Evolutionary conservation across 2,329 filamentous ascomycete genomes (phyloP).

Genomic region (Colletotrichum brevisporum): DNA sequence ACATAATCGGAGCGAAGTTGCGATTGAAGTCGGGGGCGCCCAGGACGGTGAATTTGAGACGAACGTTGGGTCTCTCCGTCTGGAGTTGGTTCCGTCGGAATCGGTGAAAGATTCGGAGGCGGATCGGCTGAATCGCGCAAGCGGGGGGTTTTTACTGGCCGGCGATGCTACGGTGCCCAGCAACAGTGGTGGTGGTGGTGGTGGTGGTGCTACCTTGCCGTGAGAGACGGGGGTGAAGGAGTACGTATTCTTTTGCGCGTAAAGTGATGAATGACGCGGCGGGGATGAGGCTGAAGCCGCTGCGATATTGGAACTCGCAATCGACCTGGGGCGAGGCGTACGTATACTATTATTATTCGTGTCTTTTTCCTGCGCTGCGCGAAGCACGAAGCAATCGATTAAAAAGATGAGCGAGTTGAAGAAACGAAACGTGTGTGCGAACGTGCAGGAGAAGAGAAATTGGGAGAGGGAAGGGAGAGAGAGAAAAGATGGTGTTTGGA

Average conservation of each 20-base stretch:
- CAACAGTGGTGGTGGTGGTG: background rate
- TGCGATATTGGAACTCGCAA: background rate
- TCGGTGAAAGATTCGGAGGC: constrained; percentile 25
- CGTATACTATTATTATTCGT: background rate
- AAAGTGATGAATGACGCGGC: constrained; percentile 33
- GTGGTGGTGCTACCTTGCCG: background rate
- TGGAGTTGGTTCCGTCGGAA: constrained; percentile 3
- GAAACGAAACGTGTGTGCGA: background rate
- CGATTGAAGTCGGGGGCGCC: background rate
- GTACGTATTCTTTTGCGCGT: constrained; percentile 25
- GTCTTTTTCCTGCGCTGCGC: background rate
- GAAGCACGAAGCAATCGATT: background rate
- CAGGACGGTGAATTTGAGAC: constrained; percentile 2
- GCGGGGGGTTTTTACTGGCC: constrained; percentile 23
- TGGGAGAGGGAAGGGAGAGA: background rate
- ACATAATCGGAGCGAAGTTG: constrained; percentile 17
- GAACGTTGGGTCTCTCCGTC: background rate
- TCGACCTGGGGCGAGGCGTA: background rate
- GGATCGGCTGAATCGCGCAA: constrained; percentile 23
- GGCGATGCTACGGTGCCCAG: constrained; percentile 2
- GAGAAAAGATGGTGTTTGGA: constrained; percentile 14
- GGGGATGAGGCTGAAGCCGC: constrained; percentile 18
- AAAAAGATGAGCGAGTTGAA: background rate
- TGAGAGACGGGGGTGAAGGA: background rate
- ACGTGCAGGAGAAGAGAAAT: constrained; percentile 1